Percentiles rank a stretch among this genome's conserved stretches.
Conservation (phyloP, 345 rosid genomes). For the Syzygium aqueum region DNA sequence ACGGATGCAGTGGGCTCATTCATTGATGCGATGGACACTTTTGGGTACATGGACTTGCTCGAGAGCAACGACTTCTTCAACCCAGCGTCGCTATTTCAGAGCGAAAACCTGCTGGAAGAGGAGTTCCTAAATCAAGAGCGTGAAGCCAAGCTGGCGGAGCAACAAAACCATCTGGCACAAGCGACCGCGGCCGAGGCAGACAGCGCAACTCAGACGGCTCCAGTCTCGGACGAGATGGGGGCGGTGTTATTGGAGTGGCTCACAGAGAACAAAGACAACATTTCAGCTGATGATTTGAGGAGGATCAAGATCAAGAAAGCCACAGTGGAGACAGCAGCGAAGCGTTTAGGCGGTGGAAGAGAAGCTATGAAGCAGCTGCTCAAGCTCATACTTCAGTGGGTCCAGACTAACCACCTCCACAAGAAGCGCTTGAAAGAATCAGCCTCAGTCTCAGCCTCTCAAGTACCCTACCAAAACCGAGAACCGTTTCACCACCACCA, state of each 20-base stretch:
- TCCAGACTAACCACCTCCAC: slow-evolving; percentile 77
- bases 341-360: slow-evolving; percentile 83
- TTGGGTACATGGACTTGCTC: slow-evolving; percentile 77
- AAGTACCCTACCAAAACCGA: slow-evolving; percentile 12
- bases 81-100: slow-evolving; percentile 54
- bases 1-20: slow-evolving; percentile 21
- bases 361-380: slow-evolving; percentile 89
- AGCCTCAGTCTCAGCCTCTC: not conserved
- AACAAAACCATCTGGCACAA: not conserved
- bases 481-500: slow-evolving; percentile 38
- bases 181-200: not conserved
- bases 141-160: not conserved
- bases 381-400: slow-evolving; percentile 97
- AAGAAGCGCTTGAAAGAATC: slow-evolving; percentile 34
- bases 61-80: slow-evolving; percentile 66
- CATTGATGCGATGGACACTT: slow-evolving; percentile 71
- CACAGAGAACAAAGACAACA: slow-evolving; percentile 67
- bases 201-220: not conserved
- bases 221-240: slow-evolving; percentile 59
- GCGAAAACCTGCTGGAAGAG: slow-evolving; percentile 12
- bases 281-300: slow-evolving; percentile 87
- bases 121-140: not conserved
- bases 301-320: slow-evolving; percentile 89
- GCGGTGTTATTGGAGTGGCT: slow-evolving; percentile 87
- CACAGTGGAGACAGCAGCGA: slow-evolving; percentile 80